Evolutionary conservation across 1,284 basidiomycete genomes (phyloP).

Genomic region (Pseudomicrostroma phylloplanum): DNA sequence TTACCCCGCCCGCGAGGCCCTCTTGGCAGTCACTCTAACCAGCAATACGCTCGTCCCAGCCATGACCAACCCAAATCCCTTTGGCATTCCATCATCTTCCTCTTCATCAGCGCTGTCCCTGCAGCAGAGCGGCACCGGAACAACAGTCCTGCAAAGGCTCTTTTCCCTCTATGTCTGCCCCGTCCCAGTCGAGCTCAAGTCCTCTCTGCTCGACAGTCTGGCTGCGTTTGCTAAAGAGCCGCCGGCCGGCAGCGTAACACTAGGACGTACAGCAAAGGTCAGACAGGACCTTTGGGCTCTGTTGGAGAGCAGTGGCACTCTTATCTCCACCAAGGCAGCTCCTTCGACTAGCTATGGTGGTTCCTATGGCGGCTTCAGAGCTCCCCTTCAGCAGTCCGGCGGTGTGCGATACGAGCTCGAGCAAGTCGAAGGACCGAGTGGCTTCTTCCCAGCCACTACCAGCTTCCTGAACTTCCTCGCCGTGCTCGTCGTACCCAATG

Average conservation of each 20-base stretch:
- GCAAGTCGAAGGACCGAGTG: conserved; percentile 71
- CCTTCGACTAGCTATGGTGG: conserved; percentile 10
- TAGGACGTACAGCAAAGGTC: conserved; percentile 59
- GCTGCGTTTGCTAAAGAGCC: conserved; percentile 62
- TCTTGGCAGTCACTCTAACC: conserved; percentile 54
- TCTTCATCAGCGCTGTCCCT: background rate
- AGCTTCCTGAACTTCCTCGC: conserved; percentile 78
- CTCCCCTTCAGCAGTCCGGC: conserved; percentile 9
- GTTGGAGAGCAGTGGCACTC: conserved; percentile 61
- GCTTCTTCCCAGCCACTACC: conserved; percentile 76
- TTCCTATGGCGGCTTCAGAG: conserved; percentile 11
- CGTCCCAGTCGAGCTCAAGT: conserved; percentile 80
- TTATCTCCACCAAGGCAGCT: conserved; percentile 15
- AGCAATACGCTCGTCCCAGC: conserved; percentile 48
- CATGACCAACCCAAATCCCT: conserved; percentile 1
- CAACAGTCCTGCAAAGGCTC: conserved; percentile 62
- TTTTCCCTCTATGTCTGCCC: conserved; percentile 43
- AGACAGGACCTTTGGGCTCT: conserved; percentile 66
- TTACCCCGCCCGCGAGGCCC: conserved; percentile 68
- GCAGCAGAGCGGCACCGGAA: conserved; percentile 1
- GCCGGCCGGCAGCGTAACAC: conserved; percentile 36
- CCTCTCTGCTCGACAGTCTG: conserved; percentile 73
- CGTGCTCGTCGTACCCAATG: conserved; percentile 55
- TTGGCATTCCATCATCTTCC: background rate
- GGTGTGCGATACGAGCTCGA: conserved; percentile 62